Base-by-base conservation (phyloP, 2,329 filamentous ascomycete genomes). In the Xylaria sp. region DNA sequence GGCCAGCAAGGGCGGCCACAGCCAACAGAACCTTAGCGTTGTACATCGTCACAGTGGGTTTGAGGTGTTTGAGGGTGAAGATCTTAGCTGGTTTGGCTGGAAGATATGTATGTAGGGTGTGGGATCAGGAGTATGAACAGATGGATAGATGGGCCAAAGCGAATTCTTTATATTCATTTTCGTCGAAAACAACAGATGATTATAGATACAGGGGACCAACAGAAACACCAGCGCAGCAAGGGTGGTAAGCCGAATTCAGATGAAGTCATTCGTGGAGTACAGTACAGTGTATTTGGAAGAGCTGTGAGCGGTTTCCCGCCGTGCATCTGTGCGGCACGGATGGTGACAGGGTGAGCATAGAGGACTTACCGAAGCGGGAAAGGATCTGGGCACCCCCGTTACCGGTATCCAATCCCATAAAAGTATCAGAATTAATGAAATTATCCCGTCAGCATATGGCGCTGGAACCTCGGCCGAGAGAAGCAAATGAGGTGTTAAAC, bases 11-110 rank as follows among this genome's bases (percentile, higher is more conserved):
- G 61, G 61, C 38, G 15, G 45, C 65, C 36, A 55, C 36, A 2
- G 55, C 38, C 7, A 67, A 45, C 15, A 67, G 49, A 22, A 29
- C 7, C 50, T 67, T 67, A 36, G 50, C 11, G 47, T 44, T 58
- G 61, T 60, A 57, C 65, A 67, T 67, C 31, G 7, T 57, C 49
- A 15, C 57, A 29, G 39, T 17, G 39, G 31, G 33, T 11, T 42
- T 27, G 13, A 20, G 11, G 15, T 38, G 27, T 9, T 25, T 42
- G 9, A 25, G n/a, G 31, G 31, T 13, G 1, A 1, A 25, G 31
- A 25, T 10, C n/a, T 49, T 50, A 3, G 25, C 31, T 39, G 3
- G 17, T 15, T 49, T 50, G 5, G 25, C 31, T 39, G 3, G 17
- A 31, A 9, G 25, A 36, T 45, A 17, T 27, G 25, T 45, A 17